Conservation (phyloP, 352 stramenopile genomes). For the Globisporangium ultimum region DNA sequence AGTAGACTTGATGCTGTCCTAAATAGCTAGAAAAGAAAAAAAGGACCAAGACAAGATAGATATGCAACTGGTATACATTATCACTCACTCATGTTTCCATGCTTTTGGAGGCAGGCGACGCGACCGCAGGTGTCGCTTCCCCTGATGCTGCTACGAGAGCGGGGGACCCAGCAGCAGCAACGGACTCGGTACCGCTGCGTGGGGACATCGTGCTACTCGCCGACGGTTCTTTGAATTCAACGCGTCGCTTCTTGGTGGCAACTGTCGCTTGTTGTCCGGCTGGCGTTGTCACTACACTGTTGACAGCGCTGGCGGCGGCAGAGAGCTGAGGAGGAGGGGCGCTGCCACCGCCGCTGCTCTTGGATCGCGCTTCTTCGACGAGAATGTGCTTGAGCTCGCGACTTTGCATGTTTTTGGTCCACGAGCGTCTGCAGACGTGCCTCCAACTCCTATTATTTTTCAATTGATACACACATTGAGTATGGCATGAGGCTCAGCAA, state of each 20-base stretch:
- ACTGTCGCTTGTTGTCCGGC: not conserved
- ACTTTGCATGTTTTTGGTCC: conserved; percentile 72
- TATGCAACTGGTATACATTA: no score
- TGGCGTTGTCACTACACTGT: not conserved
- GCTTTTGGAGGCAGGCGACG: not conserved
- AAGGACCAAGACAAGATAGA: no score
- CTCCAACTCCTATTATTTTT: conserved; percentile 33
- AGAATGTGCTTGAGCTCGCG: conserved; percentile 67
- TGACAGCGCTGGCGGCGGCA: not conserved
- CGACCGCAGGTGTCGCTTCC: not conserved
- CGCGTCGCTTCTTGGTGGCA: conserved; percentile 29
- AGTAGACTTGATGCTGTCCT: no score
- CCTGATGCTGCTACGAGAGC: not conserved
- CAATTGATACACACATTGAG: not conserved
- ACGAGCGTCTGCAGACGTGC: conserved; percentile 42
- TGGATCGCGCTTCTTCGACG: conserved; percentile 57
- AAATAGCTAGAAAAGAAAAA: no score
- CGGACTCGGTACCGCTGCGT: not conserved
- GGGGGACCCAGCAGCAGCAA: not conserved
- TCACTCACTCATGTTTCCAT: no score
- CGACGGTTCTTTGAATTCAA: conserved; percentile 17
- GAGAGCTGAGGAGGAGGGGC: conserved; percentile 1
- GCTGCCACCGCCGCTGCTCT: conserved; percentile 19
- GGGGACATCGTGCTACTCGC: not conserved
- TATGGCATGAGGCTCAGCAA: not conserved